Percentiles rank a stretch among this genome's conserved stretches.
Evolutionary conservation across 352 stramenopile genomes (phyloP).

Genomic region (Phytopythium cucurbitacearum): DNA sequence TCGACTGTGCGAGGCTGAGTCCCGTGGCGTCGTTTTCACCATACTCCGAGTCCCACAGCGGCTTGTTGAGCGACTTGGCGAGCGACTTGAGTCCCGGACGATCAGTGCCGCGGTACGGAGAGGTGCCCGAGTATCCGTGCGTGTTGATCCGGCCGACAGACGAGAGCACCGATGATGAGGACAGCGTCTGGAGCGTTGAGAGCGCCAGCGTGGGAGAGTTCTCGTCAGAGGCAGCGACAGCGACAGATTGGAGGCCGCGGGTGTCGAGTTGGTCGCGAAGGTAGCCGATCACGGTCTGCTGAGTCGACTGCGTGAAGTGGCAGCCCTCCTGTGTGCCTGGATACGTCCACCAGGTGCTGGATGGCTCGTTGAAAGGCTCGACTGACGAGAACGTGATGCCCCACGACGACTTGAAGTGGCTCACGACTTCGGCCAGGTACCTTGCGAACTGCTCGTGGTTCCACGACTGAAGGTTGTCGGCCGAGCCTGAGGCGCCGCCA

Average conservation of each 20-base stretch:
- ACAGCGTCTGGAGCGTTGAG: conserved; percentile 27
- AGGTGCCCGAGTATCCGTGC: conserved; percentile 39
- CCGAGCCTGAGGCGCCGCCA: conserved; percentile 27
- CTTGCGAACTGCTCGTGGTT: conserved; percentile 42
- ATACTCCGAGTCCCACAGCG: conserved; percentile 60
- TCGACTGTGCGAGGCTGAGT: conserved; percentile 40
- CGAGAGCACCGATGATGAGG: conserved; percentile 16
- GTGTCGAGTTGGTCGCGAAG: conserved; percentile 31
- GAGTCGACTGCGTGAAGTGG: conserved; percentile 36
- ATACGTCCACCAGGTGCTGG: conserved; percentile 42
- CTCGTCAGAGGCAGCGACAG: conserved; percentile 44
- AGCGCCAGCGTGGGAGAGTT: conserved; percentile 36
- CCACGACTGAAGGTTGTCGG: conserved; percentile 48
- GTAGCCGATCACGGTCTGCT: conserved; percentile 36
- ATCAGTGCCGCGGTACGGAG: conserved; percentile 35
- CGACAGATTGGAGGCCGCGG: conserved; percentile 19
- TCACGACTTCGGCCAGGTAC: conserved; percentile 41
- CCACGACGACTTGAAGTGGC: conserved; percentile 37
- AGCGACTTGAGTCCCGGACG: conserved; percentile 28
- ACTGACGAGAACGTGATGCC: conserved; percentile 47
- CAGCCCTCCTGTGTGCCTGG: conserved; percentile 46
- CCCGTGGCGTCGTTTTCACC: conserved; percentile 41
- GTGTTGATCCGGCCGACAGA: conserved; percentile 50
- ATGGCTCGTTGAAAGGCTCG: conserved; percentile 57
- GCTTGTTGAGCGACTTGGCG: conserved; percentile 21